A percentile compares a stretch with the other conserved stretches of the same genome.
These are phyloP conservation scores for Penicillium arizonense DNA, from an alignment of 495 filamentous ascomycete species.

Conservation along the genomic window DNA sequence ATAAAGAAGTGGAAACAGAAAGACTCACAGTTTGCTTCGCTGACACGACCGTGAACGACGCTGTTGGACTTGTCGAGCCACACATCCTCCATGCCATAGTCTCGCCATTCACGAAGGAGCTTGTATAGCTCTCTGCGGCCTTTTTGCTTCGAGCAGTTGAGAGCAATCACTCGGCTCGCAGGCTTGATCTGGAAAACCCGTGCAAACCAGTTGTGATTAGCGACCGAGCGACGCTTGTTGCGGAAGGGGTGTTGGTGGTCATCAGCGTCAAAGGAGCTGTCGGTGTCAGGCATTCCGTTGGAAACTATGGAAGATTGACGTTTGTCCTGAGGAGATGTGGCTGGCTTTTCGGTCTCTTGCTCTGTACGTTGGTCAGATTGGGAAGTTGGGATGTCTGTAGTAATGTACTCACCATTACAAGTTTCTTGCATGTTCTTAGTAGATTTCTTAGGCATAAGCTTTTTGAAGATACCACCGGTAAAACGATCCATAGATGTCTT, in stretches of 20 bases:
- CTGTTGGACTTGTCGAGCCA: slow-evolving; percentile 69
- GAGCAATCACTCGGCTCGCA: slow-evolving; percentile 66
- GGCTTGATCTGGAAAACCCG: slow-evolving; percentile 89
- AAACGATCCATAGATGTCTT: slow-evolving; percentile 29
- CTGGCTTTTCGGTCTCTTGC: neutral
- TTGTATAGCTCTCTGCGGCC: slow-evolving; percentile 71
- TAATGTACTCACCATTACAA: slow-evolving; percentile 22
- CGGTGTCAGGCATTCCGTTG: slow-evolving; percentile 13
- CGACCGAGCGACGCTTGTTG: slow-evolving; percentile 18
- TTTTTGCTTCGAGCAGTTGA: slow-evolving; percentile 63
- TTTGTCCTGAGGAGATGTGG: slow-evolving; percentile 4
- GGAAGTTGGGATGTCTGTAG: neutral
- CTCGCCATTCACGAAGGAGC: slow-evolving; percentile 74
- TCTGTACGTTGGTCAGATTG: slow-evolving; percentile 3
- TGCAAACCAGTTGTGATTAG: slow-evolving; percentile 74
- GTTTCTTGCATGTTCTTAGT: slow-evolving; percentile 17
- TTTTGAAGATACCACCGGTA: slow-evolving; percentile 28
- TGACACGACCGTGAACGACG: slow-evolving; percentile 74
- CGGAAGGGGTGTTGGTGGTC: slow-evolving; percentile 9
- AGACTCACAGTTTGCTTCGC: slow-evolving; percentile 70
- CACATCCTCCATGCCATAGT: slow-evolving; percentile 75
- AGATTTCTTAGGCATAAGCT: slow-evolving; percentile 32
- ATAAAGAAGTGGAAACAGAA: neutral
- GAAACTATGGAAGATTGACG: slow-evolving; percentile 10
- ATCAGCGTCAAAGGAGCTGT: slow-evolving; percentile 16